phyloP scores from a whole-genome alignment of 148 eudicot genomes.

The Rhododendron ovatum region DNA sequence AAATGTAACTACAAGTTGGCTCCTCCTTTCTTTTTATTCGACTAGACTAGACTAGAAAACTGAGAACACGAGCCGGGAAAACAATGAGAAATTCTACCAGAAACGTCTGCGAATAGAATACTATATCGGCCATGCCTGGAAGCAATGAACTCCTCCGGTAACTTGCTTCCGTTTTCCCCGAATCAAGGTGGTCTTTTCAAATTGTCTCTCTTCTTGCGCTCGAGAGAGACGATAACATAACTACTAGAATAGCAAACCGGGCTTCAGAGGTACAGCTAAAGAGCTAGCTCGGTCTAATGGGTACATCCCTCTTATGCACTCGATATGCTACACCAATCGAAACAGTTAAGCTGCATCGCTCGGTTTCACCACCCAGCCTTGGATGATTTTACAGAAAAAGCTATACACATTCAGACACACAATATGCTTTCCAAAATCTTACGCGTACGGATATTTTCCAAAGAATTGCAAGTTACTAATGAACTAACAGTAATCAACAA shows the following conservation, averaged over 20 bases:
- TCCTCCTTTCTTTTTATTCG: background rate
- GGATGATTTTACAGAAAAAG: background rate
- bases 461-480: background rate
- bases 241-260: background rate
- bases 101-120: background rate
- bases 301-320: background rate
- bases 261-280: background rate
- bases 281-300: background rate
- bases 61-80: background rate
- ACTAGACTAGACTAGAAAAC: background rate
- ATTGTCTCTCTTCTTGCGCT: background rate
- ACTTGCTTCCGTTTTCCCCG: background rate
- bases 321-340: background rate
- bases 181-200: background rate
- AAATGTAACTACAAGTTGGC: background rate
- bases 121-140: background rate
- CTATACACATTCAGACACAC: background rate
- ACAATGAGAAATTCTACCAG: background rate
- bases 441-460: background rate
- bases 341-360: background rate
- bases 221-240: background rate
- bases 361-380: background rate
- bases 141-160: constrained; percentile 1
- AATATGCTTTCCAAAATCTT: background rate
- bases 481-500: background rate